Percentiles rank a stretch among this genome's conserved stretches.
phyloP scores from a whole-genome alignment of 106 monocot species.

The Dactylorhiza incarnata region DNA sequence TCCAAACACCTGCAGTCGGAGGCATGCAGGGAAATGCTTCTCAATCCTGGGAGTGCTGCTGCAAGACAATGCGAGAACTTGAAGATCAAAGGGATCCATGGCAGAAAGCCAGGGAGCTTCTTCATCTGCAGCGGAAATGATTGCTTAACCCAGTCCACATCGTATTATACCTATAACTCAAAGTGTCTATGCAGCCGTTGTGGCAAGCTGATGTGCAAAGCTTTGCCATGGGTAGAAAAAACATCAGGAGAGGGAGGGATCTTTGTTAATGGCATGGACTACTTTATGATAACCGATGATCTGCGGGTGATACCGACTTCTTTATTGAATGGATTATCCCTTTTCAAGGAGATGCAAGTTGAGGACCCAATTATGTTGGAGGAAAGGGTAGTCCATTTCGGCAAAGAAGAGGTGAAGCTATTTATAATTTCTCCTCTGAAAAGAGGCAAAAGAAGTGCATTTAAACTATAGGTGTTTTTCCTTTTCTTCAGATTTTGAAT shows the following conservation, averaged over 20 bases:
- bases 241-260: conserved; percentile 8
- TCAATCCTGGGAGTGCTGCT: not conserved
- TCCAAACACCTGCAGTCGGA: not conserved
- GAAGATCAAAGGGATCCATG: too few species aligned
- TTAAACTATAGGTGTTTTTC: not conserved
- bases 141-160: too few species aligned
- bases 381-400: not conserved
- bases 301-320: conserved; percentile 13
- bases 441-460: not conserved
- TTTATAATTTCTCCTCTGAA: not conserved
- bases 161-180: not conserved
- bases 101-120: not conserved
- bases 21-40: conserved; percentile 6
- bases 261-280: conserved; percentile 9
- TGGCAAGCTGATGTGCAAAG: not conserved
- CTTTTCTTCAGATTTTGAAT: not conserved
- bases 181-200: not conserved
- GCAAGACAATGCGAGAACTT: too few species aligned
- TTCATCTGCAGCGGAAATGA: too few species aligned
- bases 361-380: too few species aligned
- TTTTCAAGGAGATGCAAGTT: conserved; percentile 8
- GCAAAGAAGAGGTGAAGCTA: conserved; percentile 5
- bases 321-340: not conserved
- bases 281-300: conserved; percentile 23
- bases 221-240: not conserved